Evolutionary conservation across 768 basidiomycete species (phyloP).

Genomic region (Leccinum sublutescens): DNA sequence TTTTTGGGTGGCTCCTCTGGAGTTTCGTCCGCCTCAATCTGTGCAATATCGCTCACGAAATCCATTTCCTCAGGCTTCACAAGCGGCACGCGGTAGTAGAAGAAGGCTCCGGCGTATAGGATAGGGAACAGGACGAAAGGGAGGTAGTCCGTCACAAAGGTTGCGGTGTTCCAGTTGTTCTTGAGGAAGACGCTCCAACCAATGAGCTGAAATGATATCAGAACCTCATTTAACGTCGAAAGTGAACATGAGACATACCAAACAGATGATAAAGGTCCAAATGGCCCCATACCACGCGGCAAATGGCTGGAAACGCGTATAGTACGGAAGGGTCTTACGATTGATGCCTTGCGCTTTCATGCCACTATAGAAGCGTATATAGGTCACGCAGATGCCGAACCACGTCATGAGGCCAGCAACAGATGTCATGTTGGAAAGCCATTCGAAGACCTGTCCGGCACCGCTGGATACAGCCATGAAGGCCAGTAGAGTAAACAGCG

Average conservation of each 20-base stretch:
- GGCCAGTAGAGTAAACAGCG: constrained; percentile 64
- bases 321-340: constrained; percentile 68
- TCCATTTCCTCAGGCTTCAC: constrained; percentile 70
- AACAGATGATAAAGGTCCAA: constrained; percentile 47
- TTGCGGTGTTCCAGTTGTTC: constrained; percentile 52
- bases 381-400: constrained; percentile 75
- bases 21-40: constrained; percentile 67
- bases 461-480: constrained; percentile 75
- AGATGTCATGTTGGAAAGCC: constrained; percentile 79
- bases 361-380: constrained; percentile 84
- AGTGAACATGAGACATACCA: constrained; percentile 44
- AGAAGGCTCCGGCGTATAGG: constrained; percentile 59
- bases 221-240: constrained; percentile 7
- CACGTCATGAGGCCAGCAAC: constrained; percentile 73
- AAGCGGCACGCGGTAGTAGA: constrained; percentile 35
- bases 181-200: constrained; percentile 54
- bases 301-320: constrained; percentile 64
- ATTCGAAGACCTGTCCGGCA: constrained; percentile 73
- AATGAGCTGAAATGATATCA: constrained; percentile 44
- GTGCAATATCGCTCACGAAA: constrained; percentile 66
- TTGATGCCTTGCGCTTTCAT: constrained; percentile 77
- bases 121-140: constrained; percentile 70
- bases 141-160: constrained; percentile 82
- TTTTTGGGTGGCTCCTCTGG: constrained; percentile 75
- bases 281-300: constrained; percentile 58